Evolutionary conservation across 345 rosid genomes (phyloP), one percentile per base, ranked within the genome.

Genomic region (Populus tremula): DNA sequence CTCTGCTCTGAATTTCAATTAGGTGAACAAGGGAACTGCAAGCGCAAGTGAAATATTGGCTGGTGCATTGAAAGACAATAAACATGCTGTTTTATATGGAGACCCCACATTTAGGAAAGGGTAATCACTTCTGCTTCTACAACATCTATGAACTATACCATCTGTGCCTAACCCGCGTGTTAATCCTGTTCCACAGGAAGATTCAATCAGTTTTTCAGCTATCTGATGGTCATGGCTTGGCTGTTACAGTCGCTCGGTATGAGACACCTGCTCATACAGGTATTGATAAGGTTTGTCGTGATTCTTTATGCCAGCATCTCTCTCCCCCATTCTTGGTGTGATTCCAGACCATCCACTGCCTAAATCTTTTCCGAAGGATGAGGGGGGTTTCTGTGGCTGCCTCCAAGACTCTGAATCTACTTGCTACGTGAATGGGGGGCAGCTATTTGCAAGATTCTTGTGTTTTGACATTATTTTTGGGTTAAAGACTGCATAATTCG

Each of bases 1-100:
- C 6, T 43, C 6, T 77, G 68, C 49, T 63, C 61, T 41, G 75
- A 81, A 38, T 66, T 77, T 81, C 68, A 70, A 49, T 69, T 82
- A 93, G 98, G 99, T 96, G 79, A 96, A 96, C 89, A 96, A 92
- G 85, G 99, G 99, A 27, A 93, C 97, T 0, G 99, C 99, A 0
- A 96, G 99, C 78, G 98, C 98, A n/a, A 96, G 99, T 29, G 96
- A 96, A 84, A 92, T 96, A 83, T 77, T 93, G 78, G 98, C 98
- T 13, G 95, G 95, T 25, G 99, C 98, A 39, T 80, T 96, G 89
- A 96, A 96, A 80, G 98, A 93, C 87, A 96, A 93, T 77, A 96
- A 90, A 78, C 93, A 96, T 0, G 99, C 97, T 35, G 84, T 92
- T 11, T 81, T 96, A 77, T 91, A 85, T 54, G 99, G 99, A 68